phyloP scores from a whole-genome alignment of 2,329 filamentous ascomycete genomes.

The Blastomyces gilchristii region DNA sequence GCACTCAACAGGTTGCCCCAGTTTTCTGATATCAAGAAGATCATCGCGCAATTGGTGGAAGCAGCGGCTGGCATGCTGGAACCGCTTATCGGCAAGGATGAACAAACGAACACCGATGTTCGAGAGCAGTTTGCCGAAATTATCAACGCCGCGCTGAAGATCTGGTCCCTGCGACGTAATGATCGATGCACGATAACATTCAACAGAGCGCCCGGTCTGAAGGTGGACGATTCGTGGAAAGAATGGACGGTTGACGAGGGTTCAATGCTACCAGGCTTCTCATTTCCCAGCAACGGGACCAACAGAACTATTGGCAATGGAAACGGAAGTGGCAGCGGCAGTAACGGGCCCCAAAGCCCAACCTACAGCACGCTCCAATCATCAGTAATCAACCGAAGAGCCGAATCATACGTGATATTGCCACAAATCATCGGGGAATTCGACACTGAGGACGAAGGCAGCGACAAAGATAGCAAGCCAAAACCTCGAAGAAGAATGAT shows the following conservation, averaged over 20 bases:
- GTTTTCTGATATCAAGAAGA: neutral
- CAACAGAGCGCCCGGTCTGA: neutral
- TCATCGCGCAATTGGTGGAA: neutral
- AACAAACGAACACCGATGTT: neutral
- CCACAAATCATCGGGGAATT: constrained; percentile 10
- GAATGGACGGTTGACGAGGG: neutral
- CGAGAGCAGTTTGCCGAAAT: neutral
- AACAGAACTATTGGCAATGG: neutral
- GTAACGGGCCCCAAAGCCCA: neutral
- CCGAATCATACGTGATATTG: constrained; percentile 9
- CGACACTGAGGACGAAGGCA: neutral
- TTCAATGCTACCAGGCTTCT: neutral
- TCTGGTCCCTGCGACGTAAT: constrained; percentile 5
- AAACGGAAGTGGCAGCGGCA: neutral
- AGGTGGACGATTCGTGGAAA: constrained; percentile 1
- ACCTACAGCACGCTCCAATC: neutral
- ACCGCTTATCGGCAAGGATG: neutral
- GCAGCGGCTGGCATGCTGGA: neutral
- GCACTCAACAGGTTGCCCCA: constrained; percentile 1
- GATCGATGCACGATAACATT: constrained; percentile 5
- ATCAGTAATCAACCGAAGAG: neutral
- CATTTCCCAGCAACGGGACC: neutral
- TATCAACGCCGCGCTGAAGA: constrained; percentile 1
- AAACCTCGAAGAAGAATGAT: neutral
- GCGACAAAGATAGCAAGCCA: neutral